Base-by-base conservation (phyloP, 305 asterid species). In the Withania somnifera region DNA sequence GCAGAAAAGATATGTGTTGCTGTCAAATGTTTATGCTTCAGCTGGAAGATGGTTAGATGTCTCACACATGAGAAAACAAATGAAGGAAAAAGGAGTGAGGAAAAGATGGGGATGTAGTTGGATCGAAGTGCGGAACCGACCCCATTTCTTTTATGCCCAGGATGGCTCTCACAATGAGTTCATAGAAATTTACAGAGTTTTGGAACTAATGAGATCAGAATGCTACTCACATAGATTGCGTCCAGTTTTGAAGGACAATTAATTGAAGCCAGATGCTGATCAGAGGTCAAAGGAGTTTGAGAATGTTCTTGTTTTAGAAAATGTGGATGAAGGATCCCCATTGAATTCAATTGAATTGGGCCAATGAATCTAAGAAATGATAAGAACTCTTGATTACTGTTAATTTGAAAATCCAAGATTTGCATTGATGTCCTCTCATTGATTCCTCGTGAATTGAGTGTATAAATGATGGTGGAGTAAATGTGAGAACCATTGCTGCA, bases 1-100 rank as follows among this genome's bases (percentile, higher is more conserved):
- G 91, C 91, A 4, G 91, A 83, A 52, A 92, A 86, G 87, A 2
- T 90, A 86, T 80, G 88, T 94, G 84, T 86, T 92, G 22, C 40
- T 94, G 85, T 94, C 98, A 13, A 93, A 91, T 81, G 77, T 89
- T 26, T 92, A 93, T 85, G 98, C 98, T 45, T 87, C 89, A 5
- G 89, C 90, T 19, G 97, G 95, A 61, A 85, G 90, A 85, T 94
- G 98, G 98, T 24, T 51, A 17, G 97, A 93, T 58, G 98, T 87
- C 36, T 71, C 84, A 87, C 87, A 45, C 52, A 87, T 88, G 5
- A 92, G 98, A 78, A 83, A 88, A 26, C 45, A 86, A 86, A 93
- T 94, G 97, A 86, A 85, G 50, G 88, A 86, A 77, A 94, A 84
- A 84, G 97, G 97, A 53, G 71, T 91, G 83, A 90, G 85, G 90